phyloP scores from a whole-genome alignment of 2,329 filamentous ascomycete genomes.

The Fusarium newnesense region DNA sequence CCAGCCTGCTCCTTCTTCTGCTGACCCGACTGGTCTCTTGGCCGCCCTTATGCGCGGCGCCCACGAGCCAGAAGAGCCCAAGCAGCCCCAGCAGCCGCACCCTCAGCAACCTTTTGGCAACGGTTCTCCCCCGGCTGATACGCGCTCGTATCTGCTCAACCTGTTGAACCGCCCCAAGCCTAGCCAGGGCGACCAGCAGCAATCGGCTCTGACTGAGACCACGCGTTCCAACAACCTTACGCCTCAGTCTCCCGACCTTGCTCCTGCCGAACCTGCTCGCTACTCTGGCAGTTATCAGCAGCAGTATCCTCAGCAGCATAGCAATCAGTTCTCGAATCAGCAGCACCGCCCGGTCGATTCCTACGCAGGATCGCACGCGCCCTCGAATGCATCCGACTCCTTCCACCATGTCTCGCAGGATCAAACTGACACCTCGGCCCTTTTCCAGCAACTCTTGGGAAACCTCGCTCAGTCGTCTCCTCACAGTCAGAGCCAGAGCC shows the following conservation, averaged over 20 bases:
- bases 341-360: conserved; percentile 44
- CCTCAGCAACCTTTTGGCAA: conserved; percentile 55
- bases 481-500: conserved; percentile 53
- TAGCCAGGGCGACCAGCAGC: conserved; percentile 63
- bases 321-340: conserved; percentile 33
- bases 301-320: conserved; percentile 38
- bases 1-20: conserved; percentile 65
- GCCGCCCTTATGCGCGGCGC: conserved; percentile 70
- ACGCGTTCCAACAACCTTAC: conserved; percentile 57
- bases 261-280: conserved; percentile 42
- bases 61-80: conserved; percentile 58
- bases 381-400: conserved; percentile 42
- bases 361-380: conserved; percentile 39
- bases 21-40: conserved; percentile 67
- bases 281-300: conserved; percentile 47
- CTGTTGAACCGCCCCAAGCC: conserved; percentile 84
- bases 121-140: conserved; percentile 70
- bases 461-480: conserved; percentile 54
- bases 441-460: conserved; percentile 53
- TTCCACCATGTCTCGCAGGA: conserved; percentile 50
- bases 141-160: conserved; percentile 86
- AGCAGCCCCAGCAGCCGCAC: conserved; percentile 40
- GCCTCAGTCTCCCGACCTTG: conserved; percentile 54
- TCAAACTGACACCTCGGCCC: conserved; percentile 48
- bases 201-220: conserved; percentile 52